Evolutionary conservation across 768 basidiomycete species (phyloP), one percentile per base, ranked within the genome.

Genomic region (Tricholomella constricta): DNA sequence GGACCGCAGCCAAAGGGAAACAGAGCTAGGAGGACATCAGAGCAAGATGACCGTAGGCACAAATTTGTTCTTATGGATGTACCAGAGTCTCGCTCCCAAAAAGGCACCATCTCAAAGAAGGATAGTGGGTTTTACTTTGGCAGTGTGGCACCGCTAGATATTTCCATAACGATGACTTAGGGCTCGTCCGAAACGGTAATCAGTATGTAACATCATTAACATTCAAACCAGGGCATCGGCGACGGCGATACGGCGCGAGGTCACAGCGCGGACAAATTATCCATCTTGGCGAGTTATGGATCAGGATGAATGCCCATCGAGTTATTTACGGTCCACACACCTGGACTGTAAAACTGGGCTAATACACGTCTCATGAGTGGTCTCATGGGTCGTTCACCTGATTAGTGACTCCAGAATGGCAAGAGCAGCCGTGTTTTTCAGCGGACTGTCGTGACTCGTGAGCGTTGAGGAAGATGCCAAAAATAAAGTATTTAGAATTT

Each of bases 51-150:
- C 29, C 10, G 15, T 54, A 55, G 58, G 40, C 51, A 55, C 60
- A 46, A 41, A 49, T 41, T 55, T 60, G 62, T 64, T 73, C 66
- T 73, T 73, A 73, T 70, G 63, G 61, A 58, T 63, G 63, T 58
- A 61, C 54, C 62, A 60, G 63, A 66, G 37, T 48, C 35, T 47
- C 62, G 60, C 59, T 48, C 61, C 60, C 31, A 35, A 64, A 67
- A 70, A 69, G 72, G 73, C 52, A 74, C 67, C 62, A 67, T 64
- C 59, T 68, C 65, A 66, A 73, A 71, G 63, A 65, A 69, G 70
- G 60, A 65, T 66, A 66, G 55, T 43, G 20, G 48, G 25, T 55
- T 64, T 57, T 44, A 49, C 14, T 42, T 37, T 48, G 49, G 54
- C 43, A 57, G 36, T 57, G 52, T 57, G 65, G 68, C 66, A 70